Conservation (phyloP, 257 asterid genomes). For the Plantago ovata region DNA sequence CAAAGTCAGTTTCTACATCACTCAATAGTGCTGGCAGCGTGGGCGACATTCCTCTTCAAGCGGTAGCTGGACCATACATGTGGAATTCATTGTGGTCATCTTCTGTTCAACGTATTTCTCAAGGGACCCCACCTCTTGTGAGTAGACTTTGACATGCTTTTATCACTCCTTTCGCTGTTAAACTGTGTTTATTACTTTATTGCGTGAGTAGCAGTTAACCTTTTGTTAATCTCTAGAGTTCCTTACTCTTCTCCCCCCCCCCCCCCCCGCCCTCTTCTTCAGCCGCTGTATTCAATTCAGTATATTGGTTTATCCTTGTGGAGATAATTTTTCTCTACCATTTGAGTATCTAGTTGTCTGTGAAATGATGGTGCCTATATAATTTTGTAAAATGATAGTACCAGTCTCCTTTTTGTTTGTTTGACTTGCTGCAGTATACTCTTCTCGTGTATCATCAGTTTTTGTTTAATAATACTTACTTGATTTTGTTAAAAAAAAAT, state of each 20-base stretch:
- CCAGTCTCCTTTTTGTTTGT: too few species aligned
- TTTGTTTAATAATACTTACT: too few species aligned
- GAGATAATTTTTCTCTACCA: neutral
- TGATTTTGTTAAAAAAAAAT: too few species aligned
- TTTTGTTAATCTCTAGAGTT: neutral
- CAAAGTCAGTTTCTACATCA: slow-evolving; percentile 73
- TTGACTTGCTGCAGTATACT: too few species aligned
- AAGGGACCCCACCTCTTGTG: slow-evolving; percentile 99
- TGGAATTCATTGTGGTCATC: slow-evolving; percentile 83
- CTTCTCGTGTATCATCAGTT: too few species aligned
- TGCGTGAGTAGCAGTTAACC: neutral
- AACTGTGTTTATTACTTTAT: neutral
- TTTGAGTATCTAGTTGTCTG: neutral
- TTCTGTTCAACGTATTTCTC: slow-evolving; percentile 94
- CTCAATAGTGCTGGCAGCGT: slow-evolving; percentile 72
- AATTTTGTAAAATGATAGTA: too few species aligned
- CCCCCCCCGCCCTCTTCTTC: neutral
- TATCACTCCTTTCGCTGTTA: neutral
- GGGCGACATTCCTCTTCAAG: slow-evolving; percentile 79
- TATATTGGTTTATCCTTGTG: slow-evolving; percentile 1
- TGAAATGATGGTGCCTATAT: neutral
- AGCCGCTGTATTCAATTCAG: neutral
- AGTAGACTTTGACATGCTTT: slow-evolving; percentile 30
- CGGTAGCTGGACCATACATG: slow-evolving; percentile 95
- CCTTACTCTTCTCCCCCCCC: neutral